Conservation (phyloP, 2,329 filamentous ascomycete genomes). For the Fusarium cyanostomum region DNA sequence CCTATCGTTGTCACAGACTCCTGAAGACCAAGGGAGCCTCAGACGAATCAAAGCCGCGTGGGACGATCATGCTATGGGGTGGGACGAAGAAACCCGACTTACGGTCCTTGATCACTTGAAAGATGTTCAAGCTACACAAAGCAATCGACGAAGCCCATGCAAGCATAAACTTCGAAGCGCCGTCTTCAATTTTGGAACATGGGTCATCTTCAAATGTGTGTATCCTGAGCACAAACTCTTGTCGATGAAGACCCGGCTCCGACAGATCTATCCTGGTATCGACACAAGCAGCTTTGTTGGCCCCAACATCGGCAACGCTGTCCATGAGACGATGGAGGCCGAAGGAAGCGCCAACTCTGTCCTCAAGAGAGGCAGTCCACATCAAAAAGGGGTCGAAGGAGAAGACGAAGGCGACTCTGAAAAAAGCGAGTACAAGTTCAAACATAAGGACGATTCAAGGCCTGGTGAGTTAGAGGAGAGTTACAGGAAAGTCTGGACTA, state of each 20-base stretch:
- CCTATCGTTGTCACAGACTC: background rate
- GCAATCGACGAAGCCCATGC: background rate
- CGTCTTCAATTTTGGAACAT: conserved; percentile 9
- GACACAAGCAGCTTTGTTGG: background rate
- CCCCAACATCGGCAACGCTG: background rate
- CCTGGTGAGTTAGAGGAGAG: background rate
- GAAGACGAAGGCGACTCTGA: background rate
- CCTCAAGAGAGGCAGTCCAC: background rate
- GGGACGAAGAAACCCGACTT: background rate
- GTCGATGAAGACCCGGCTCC: background rate
- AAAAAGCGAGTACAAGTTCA: background rate
- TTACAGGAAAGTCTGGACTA: background rate
- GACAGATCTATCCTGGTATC: conserved; percentile 7
- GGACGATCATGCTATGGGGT: background rate
- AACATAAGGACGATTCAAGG: background rate
- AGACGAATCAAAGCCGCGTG: conserved; percentile 1
- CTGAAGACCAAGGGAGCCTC: conserved; percentile 11
- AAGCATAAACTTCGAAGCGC: conserved; percentile 1
- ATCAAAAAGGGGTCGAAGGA: background rate
- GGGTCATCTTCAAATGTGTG: conserved; percentile 13
- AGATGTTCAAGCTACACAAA: background rate
- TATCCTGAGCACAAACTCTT: conserved; percentile 1
- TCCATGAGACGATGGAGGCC: background rate
- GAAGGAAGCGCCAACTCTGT: background rate
- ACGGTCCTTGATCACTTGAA: background rate